A percentile compares a stretch with the other conserved stretches of the same genome.
phyloP scores from a whole-genome alignment of 768 basidiomycete species.

The Rhodotorula kratochvilovae region DNA sequence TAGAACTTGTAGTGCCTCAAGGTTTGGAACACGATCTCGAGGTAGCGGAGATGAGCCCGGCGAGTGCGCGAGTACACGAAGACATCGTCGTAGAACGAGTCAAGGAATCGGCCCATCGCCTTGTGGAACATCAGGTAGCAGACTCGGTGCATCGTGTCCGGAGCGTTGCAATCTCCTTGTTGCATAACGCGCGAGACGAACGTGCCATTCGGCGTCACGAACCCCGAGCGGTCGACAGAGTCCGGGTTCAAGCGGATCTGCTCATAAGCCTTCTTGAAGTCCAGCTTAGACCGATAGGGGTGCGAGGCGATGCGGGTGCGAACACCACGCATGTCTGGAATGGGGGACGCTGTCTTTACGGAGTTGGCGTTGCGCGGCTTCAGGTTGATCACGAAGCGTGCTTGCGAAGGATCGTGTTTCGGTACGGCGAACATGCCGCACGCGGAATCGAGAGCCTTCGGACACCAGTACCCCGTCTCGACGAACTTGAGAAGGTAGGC shows the following conservation, averaged over 20 bases:
- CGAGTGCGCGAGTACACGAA: conserved; percentile 52
- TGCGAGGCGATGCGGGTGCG: neutral
- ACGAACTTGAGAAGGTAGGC: conserved; percentile 17
- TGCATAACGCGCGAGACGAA: conserved; percentile 52
- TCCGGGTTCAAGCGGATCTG: conserved; percentile 48
- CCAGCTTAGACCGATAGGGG: conserved; percentile 49
- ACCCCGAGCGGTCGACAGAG: conserved; percentile 44
- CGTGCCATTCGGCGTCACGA: conserved; percentile 50
- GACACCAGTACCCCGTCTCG: conserved; percentile 9
- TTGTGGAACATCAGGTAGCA: too few relatives aligned
- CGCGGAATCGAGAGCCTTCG: conserved; percentile 14
- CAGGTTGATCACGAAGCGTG: conserved; percentile 16
- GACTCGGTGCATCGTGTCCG: conserved; percentile 51
- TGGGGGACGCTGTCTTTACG: neutral
- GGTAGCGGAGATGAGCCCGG: conserved; percentile 48
- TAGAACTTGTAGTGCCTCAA: conserved; percentile 46
- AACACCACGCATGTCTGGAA: conserved; percentile 10
- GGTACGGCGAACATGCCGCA: conserved; percentile 17
- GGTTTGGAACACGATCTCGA: conserved; percentile 44
- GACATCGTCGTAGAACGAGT: conserved; percentile 54
- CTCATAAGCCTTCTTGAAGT: conserved; percentile 51
- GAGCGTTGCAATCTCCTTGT: conserved; percentile 54
- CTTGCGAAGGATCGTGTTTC: conserved; percentile 8
- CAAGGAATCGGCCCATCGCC: conserved; percentile 51
- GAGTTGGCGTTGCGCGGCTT: conserved; percentile 8